Evolutionary conservation across 352 stramenopile genomes (phyloP), one percentile per base, ranked within the genome.

Genomic region (Globisporangium echinulatum): DNA sequence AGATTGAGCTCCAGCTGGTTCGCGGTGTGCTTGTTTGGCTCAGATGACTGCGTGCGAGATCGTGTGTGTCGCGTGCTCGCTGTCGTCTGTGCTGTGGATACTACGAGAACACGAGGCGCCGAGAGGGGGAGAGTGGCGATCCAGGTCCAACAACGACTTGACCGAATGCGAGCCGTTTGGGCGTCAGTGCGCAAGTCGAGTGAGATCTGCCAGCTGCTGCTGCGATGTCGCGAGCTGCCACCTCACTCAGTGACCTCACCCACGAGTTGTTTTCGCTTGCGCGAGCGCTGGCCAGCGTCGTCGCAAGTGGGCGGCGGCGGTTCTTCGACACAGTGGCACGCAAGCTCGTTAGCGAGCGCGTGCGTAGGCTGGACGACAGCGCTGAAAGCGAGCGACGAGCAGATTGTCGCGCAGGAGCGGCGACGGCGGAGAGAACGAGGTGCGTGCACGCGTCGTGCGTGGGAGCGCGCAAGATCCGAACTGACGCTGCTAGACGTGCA

Each of bases 1-100:
- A 40, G 43, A 10, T 5, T 38, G 54, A 44, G 13, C 17, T n/a
- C 8, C 52, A 47, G 51, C 52, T 43, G 54, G 54, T 59, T 59
- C 54, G 54, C 54, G 51, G 25, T 33, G 25, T 33, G 25, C 25
- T 33, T 33, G 25, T 33, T 33, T 33, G 1, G 25, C 25, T 33
- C 25, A 33, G 25, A 33, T 33, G 25, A 33, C 25, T 33, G 25
- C 25, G 25, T 33, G 2, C 25, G 25, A 33, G 25, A 33, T 33
- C 25, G 25, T 33, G 25, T 33, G 25, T 33, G 25, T 33, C 25
- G 25, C 25, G 25, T 33, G 25, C 25, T 33, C 25, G 25, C 25
- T 33, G 25, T 33, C 25, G 25, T 33, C 25, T 33, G 53, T 11
- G 44, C 25, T 1, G 7, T 5, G 5, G 13, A 4, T 49, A 25